A percentile compares a stretch with the other conserved stretches of the same genome.
These are phyloP conservation scores for Saxispiralis lemnorum DNA, from an alignment of 495 filamentous ascomycete species.

Conservation along the genomic window DNA sequence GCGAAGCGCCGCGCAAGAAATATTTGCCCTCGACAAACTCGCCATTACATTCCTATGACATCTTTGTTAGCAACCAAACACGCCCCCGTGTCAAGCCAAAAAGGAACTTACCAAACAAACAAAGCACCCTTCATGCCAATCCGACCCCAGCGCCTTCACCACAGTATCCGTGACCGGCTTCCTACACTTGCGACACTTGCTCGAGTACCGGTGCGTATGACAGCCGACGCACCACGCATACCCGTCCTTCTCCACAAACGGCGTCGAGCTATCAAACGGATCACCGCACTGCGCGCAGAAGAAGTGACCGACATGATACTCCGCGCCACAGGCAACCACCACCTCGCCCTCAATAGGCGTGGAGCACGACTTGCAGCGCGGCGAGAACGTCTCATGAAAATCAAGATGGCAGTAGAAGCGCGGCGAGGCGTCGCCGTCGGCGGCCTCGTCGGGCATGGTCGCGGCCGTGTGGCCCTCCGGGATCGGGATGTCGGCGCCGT, in stretches of 20 bases:
- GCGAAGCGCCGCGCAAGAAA: conserved; percentile 41
- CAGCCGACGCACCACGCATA: conserved; percentile 95
- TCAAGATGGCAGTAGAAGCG: conserved; percentile 96
- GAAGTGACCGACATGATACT: conserved; percentile 97
- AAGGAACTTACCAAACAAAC: conserved; percentile 41
- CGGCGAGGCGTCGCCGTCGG: conserved; percentile 47
- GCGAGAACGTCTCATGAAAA: conserved; percentile 88
- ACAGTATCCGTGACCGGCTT: conserved; percentile 74
- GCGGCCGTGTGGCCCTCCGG: conserved; percentile 26
- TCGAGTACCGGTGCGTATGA: conserved; percentile 74
- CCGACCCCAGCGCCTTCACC: conserved; percentile 66
- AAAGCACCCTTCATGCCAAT: conserved; percentile 93
- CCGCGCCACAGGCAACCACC: conserved; percentile 74
- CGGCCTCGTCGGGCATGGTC: conserved; percentile 30
- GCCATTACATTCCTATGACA: conserved; percentile 38
- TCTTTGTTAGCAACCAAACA: background rate
- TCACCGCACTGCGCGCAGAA: conserved; percentile 99
- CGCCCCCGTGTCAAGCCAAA: background rate
- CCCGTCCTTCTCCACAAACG: conserved; percentile 96
- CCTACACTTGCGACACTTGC: conserved; percentile 73
- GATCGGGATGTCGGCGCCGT: conserved; percentile 39
- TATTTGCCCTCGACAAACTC: conserved; percentile 47
- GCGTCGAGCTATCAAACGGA: conserved; percentile 64
- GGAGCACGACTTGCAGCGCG: conserved; percentile 87
- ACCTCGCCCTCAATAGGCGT: conserved; percentile 97